Evolutionary conservation across 2,329 filamentous ascomycete species (phyloP).

Genomic region (Penicillium corylophilum): DNA sequence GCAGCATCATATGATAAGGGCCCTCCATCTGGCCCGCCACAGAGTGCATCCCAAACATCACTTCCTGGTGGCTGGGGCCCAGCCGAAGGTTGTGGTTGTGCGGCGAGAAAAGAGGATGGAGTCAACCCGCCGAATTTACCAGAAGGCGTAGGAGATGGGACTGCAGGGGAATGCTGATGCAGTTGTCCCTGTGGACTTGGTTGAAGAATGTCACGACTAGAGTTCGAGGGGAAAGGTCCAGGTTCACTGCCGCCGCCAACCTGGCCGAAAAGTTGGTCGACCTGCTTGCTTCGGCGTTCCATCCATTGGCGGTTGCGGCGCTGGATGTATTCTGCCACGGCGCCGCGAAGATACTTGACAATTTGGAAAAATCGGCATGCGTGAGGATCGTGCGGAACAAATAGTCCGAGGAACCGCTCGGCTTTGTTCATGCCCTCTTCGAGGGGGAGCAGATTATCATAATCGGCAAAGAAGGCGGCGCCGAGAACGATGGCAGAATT

Average conservation of each 20-base stretch:
- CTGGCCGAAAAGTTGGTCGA: conserved; percentile 45
- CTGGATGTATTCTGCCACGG: conserved; percentile 39
- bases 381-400: conserved; percentile 38
- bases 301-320: conserved; percentile 41
- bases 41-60: conserved; percentile 33
- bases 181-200: conserved; percentile 5
- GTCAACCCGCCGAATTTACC: conserved; percentile 16
- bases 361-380: conserved; percentile 39
- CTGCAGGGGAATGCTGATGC: conserved; percentile 10
- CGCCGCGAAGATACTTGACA: conserved; percentile 40
- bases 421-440: conserved; percentile 37
- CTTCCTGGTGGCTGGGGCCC: conserved; percentile 15
- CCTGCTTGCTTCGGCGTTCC: conserved; percentile 39
- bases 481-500: conserved; percentile 48
- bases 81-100: conserved; percentile 14
- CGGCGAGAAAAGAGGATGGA: conserved; percentile 14
- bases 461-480: conserved; percentile 47
- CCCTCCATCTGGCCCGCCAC: conserved; percentile 16
- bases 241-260: conserved; percentile 23
- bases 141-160: conserved; percentile 25
- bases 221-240: conserved; percentile 3
- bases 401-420: conserved; percentile 33
- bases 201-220: conserved; percentile 6
- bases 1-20: conserved; percentile 30
- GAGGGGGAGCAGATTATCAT: conserved; percentile 40